phyloP scores from a whole-genome alignment of 2,329 filamentous ascomycete genomes.

The Botryosphaeria dothidea region DNA sequence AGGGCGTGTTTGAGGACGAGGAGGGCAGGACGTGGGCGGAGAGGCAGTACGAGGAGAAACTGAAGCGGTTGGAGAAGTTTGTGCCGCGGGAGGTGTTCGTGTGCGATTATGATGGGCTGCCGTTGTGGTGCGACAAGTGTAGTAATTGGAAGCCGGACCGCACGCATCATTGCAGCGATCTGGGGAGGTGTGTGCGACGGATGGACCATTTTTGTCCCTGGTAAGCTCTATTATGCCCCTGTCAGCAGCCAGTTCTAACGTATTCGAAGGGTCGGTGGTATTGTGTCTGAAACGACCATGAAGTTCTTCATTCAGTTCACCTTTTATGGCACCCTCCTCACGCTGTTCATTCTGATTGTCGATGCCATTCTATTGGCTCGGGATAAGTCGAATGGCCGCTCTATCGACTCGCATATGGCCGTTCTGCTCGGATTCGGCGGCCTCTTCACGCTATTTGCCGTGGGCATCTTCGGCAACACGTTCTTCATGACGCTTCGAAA shows the following conservation, averaged over 20 bases:
- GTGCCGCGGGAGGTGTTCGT: conserved; percentile 82
- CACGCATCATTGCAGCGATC: conserved; percentile 81
- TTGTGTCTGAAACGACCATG: conserved; percentile 81
- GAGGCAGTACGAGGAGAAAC: conserved; percentile 1
- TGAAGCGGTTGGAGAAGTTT: conserved; percentile 48
- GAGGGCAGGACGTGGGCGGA: conserved; percentile 7
- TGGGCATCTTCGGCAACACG: conserved; percentile 74
- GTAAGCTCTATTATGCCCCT: no score
- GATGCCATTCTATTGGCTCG: conserved; percentile 62
- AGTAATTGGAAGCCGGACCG: conserved; percentile 86
- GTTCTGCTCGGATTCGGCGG: conserved; percentile 65
- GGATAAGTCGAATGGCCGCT: conserved; percentile 43
- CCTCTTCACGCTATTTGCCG: conserved; percentile 79
- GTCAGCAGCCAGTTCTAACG: no score
- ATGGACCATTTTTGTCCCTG: conserved; percentile 97
- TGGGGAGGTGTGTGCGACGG: conserved; percentile 78
- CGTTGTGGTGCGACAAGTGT: conserved; percentile 82
- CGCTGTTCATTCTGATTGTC: conserved; percentile 63
- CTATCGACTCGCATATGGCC: conserved; percentile 61
- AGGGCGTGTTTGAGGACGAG: conserved; percentile 11
- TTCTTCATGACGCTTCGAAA: conserved; percentile 71
- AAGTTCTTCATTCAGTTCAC: conserved; percentile 94
- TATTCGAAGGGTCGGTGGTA: conserved; percentile 68
- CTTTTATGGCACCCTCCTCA: conserved; percentile 70
- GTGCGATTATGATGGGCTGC: conserved; percentile 80